Evolutionary conservation across 192 early-diverging fungal species (phyloP), one percentile per base, ranked within the genome.

Genomic region (Lunasporangiospora selenospora): DNA sequence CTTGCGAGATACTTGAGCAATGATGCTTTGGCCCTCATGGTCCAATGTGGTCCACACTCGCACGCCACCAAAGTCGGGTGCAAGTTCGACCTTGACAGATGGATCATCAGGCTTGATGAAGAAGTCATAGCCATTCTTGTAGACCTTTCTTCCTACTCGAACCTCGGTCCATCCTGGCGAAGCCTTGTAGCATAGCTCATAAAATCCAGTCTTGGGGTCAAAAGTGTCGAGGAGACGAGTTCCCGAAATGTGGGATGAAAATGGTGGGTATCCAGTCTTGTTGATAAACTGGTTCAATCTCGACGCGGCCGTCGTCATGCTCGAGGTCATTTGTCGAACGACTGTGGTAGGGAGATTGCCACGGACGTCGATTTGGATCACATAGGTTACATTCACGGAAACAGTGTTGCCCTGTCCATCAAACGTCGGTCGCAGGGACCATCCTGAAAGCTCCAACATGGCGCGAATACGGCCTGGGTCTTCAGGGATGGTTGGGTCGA

Each of bases 211-310:
- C 5, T 67, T 55, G 13, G 60, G 44, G 6, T 80, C 56, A 24
- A 80, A 80, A 1, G 62, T 62, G 23, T 80, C 78, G 53, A 79
- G 37, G 23, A 77, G 64, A 0, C 83, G 60, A n/a, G 75, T 76
- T 16, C 78, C 78, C 24, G 80, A 79, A 19, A 80, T 75, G 12
- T 79, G 75, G 6, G 77, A 67, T 15, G 83, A 70, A 61, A 80
- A 86, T 10, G 84, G 84, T 26, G 84, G 84, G 62, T 78, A 83
- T 15, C 84, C 84, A 34, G 66, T 46, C 32, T 77, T 73, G 47
- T 69, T 42, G 7, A 86, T 37, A 26, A 79, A 80, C 13, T 82
- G 73, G 32, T 77, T 59, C n/a, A 83, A 49, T 4, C 76, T 65
- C 13, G 59, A 37, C 18, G 83, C 60, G 30, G 78, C 75, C 37